Conservation (phyloP, 495 filamentous ascomycete species). For the Tuber microsphaerosporum region DNA sequence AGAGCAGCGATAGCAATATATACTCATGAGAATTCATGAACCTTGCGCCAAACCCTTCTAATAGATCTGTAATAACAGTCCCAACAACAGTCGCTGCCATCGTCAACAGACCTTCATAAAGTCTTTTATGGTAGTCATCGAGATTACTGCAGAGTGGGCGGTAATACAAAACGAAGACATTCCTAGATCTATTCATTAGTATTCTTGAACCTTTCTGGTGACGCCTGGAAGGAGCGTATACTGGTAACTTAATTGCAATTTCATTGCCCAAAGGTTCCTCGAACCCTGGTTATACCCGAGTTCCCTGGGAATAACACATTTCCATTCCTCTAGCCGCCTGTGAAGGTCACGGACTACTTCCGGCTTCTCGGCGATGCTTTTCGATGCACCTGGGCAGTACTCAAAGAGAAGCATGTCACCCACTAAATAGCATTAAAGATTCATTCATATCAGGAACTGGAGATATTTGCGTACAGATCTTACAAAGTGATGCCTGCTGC, state of each 20-base stretch:
- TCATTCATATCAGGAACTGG: neutral
- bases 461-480: conserved; percentile 11
- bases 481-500: conserved; percentile 14
- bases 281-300: neutral
- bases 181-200: neutral
- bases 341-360: conserved; percentile 8
- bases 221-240: neutral
- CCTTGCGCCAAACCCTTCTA: conserved; percentile 14
- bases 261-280: conserved; percentile 1
- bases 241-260: neutral
- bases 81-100: conserved; percentile 12
- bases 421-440: conserved; percentile 12
- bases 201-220: neutral
- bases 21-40: conserved; percentile 16
- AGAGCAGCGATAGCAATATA: neutral
- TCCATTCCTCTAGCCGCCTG: neutral
- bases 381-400: conserved; percentile 13
- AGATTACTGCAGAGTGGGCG: neutral
- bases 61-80: conserved; percentile 9
- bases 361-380: conserved; percentile 7
- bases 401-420: conserved; percentile 9
- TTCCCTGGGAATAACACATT: neutral
- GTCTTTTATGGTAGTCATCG: neutral
- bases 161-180: neutral
- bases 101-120: conserved; percentile 9